Conservation (phyloP, 306 rosid genomes). For the Trifolium dubium region DNA sequence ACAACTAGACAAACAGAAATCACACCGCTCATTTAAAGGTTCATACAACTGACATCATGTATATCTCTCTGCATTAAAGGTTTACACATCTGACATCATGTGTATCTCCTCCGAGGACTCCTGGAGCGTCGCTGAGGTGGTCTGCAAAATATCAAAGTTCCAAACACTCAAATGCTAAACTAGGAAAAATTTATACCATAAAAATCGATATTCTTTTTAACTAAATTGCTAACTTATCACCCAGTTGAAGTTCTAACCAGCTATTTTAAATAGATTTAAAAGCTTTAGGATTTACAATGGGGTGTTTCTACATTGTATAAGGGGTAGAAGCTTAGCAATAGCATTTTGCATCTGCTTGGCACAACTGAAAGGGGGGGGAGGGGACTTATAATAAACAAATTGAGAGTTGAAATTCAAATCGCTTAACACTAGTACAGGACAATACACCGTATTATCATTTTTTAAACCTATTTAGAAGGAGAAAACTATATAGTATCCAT, state of each 20-base stretch:
- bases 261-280: background rate
- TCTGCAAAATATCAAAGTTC: conserved; percentile 53
- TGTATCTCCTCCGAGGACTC: conserved; percentile 93
- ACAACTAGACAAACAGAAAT: conserved; percentile 32
- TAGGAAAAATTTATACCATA: background rate
- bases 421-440: conserved; percentile 1
- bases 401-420: conserved; percentile 13
- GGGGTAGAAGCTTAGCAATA: conserved; percentile 1
- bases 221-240: background rate
- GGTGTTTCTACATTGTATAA: too few species aligned
- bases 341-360: background rate
- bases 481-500: background rate
- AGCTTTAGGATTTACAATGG: too few species aligned
- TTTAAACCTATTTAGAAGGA: conserved; percentile 6
- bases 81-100: conserved; percentile 41
- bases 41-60: conserved; percentile 40
- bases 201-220: background rate
- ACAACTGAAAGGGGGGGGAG: background rate
- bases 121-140: conserved; percentile 81
- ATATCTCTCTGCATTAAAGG: conserved; percentile 42
- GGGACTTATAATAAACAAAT: conserved; percentile 8
- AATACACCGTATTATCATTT: conserved; percentile 10
- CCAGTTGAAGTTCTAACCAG: background rate
- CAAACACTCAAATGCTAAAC: conserved; percentile 24
- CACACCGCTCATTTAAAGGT: conserved; percentile 36